Conservation (phyloP, 140 eudicot species). For the Flaveria floridana region DNA sequence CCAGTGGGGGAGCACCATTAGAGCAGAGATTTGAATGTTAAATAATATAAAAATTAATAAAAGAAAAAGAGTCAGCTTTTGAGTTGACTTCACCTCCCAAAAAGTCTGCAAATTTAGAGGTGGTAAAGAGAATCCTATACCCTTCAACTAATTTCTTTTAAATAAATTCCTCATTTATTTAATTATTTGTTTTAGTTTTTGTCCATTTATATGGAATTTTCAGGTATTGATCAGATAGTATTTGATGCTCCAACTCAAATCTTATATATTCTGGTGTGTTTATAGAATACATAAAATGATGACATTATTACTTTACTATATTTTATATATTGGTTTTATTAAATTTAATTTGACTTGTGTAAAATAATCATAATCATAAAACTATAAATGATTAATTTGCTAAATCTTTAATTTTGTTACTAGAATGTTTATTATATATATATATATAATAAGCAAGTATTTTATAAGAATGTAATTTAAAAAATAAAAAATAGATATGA, state of each 20-base stretch:
- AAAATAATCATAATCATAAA: neutral
- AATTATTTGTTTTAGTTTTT: conserved; percentile 10
- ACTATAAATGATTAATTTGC: neutral
- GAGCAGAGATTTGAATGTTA: conserved; percentile 24
- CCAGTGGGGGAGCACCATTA: conserved; percentile 52
- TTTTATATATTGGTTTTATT: neutral
- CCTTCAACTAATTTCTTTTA: conserved; percentile 39
- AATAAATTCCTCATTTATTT: neutral
- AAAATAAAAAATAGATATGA: neutral
- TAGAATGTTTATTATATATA: neutral
- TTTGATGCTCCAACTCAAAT: conserved; percentile 33
- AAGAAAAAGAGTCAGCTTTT: conserved; percentile 50
- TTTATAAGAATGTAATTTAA: neutral
- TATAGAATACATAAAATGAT: neutral
- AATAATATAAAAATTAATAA: conserved; percentile 9
- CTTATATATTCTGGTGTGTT: neutral
- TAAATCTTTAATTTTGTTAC: neutral
- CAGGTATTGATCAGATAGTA: conserved; percentile 34
- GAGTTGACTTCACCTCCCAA: conserved; percentile 80
- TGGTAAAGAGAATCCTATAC: conserved; percentile 76
- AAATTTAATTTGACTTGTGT: neutral
- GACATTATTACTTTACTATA: conserved; percentile 1
- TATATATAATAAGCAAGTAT: neutral
- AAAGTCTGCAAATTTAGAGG: conserved; percentile 58
- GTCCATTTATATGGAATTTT: conserved; percentile 38